These are phyloP conservation scores for Exophiala viscosa DNA, from an alignment of 2,329 filamentous ascomycete genomes.

Conservation along the genomic window DNA sequence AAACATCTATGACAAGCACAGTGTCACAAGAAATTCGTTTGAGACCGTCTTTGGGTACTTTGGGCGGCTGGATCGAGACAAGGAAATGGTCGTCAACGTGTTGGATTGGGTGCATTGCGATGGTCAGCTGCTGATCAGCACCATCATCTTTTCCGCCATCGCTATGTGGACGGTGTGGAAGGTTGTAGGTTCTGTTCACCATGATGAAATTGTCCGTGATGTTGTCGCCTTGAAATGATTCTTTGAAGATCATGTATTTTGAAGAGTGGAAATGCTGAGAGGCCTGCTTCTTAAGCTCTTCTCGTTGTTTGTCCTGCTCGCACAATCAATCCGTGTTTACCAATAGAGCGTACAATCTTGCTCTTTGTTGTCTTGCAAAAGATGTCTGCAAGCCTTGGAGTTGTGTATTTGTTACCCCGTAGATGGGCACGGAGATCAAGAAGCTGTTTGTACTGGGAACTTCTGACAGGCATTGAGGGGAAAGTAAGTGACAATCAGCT, in stretches of 20 bases:
- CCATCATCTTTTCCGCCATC: not conserved
- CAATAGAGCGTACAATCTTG: too few relatives aligned
- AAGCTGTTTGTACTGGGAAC: too few relatives aligned
- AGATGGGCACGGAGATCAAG: too few relatives aligned
- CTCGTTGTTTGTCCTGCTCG: too few relatives aligned
- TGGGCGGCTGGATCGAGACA: conserved; percentile 26
- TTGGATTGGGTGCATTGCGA: conserved; percentile 22
- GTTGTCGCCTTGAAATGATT: not conserved
- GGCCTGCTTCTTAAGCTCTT: not conserved
- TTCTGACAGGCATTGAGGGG: too few relatives aligned
- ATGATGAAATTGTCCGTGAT: conserved; percentile 11
- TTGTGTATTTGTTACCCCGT: too few relatives aligned
- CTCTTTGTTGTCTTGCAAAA: too few relatives aligned
- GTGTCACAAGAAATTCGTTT: conserved; percentile 53
- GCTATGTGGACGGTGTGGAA: conserved; percentile 6
- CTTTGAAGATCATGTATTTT: not conserved
- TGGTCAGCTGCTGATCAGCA: conserved; percentile 2
- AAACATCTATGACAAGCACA: conserved; percentile 61
- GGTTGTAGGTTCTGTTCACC: conserved; percentile 3
- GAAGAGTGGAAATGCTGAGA: not conserved
- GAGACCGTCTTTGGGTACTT: conserved; percentile 21
- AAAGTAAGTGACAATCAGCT: too few relatives aligned
- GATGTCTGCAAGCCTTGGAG: too few relatives aligned
- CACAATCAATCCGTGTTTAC: too few relatives aligned
- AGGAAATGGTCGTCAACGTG: conserved; percentile 20